Evolutionary conservation across 805 yeast genomes (phyloP).

Genomic region (Alloascoidea africana): DNA sequence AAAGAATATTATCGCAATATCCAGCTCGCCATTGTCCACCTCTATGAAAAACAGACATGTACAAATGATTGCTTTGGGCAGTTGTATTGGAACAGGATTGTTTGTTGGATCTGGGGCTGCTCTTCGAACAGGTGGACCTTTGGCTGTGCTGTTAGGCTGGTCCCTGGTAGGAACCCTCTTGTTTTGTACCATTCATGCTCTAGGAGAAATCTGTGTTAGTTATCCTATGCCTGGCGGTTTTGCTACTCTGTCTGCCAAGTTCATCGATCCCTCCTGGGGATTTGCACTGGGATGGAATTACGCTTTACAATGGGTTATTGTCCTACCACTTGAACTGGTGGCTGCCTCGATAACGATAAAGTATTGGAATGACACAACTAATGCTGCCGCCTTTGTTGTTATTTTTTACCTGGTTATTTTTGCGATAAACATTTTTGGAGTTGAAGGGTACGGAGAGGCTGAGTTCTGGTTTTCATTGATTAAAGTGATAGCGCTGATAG

Average conservation of each 20-base stretch:
- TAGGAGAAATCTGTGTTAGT: constrained; percentile 57
- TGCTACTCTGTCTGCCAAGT: constrained; percentile 38
- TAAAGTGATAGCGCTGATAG: constrained; percentile 38
- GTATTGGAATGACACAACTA: constrained; percentile 32
- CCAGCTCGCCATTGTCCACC: too few relatives aligned
- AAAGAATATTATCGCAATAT: too few relatives aligned
- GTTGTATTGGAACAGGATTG: too few relatives aligned
- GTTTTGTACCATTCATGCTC: constrained; percentile 44
- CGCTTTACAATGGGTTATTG: constrained; percentile 41
- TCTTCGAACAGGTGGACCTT: too few relatives aligned
- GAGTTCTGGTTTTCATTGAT: constrained; percentile 39
- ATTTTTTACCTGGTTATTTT: constrained; percentile 34
- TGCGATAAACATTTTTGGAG: constrained; percentile 33
- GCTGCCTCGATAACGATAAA: constrained; percentile 39
- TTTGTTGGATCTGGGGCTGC: too few relatives aligned
- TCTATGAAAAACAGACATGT: too few relatives aligned
- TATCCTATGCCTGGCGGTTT: constrained; percentile 47
- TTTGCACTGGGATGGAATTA: constrained; percentile 62
- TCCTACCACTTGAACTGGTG: constrained; percentile 47
- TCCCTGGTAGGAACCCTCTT: constrained; percentile 47
- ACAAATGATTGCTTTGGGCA: too few relatives aligned
- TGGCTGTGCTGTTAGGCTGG: constrained; percentile 45
- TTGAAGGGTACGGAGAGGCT: constrained; percentile 42
- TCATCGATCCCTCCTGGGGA: constrained; percentile 47
- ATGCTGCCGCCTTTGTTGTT: constrained; percentile 35